These are phyloP conservation scores for Candida hispaniensis DNA, from an alignment of 805 yeast genomes.

Conservation along the genomic window DNA sequence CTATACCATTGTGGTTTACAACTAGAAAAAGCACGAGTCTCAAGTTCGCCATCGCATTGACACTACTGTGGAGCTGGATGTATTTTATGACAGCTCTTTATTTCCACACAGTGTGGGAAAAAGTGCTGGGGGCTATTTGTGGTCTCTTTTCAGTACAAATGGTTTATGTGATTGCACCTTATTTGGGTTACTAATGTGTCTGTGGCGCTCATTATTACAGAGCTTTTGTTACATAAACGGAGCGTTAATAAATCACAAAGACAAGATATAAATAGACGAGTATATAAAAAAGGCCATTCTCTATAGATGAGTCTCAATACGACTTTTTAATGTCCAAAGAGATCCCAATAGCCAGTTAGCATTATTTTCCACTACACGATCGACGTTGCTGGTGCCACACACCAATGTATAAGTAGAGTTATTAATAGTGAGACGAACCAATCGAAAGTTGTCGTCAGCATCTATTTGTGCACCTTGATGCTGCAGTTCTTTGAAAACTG, in stretches of 20 bases:
- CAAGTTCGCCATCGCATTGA: conserved; percentile 30
- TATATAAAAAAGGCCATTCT: background rate
- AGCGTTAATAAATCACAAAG: conserved; percentile 6
- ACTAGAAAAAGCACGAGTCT: conserved; percentile 22
- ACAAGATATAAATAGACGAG: conserved; percentile 3
- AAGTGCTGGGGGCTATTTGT: conserved; percentile 55
- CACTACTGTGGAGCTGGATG: conserved; percentile 74
- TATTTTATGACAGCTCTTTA: conserved; percentile 70
- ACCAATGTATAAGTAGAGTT: conserved; percentile 1
- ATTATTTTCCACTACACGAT: conserved; percentile 5
- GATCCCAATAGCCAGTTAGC: conserved; percentile 1
- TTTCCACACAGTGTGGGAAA: conserved; percentile 74
- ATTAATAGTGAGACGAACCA: conserved; percentile 3
- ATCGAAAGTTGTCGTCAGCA: conserved; percentile 6
- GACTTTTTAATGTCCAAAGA: background rate
- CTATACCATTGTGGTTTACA: conserved; percentile 31
- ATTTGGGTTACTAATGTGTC: too few relatives aligned
- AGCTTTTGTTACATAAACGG: background rate
- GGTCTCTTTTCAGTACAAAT: conserved; percentile 43
- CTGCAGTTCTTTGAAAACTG: conserved; percentile 1
- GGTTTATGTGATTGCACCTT: conserved; percentile 33
- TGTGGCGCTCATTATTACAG: conserved; percentile 9
- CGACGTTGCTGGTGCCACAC: conserved; percentile 2
- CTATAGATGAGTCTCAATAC: background rate
- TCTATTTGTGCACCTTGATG: conserved; percentile 1